phyloP scores from a whole-genome alignment of 352 stramenopile genomes.

The Phytophthora chlamydospora region DNA sequence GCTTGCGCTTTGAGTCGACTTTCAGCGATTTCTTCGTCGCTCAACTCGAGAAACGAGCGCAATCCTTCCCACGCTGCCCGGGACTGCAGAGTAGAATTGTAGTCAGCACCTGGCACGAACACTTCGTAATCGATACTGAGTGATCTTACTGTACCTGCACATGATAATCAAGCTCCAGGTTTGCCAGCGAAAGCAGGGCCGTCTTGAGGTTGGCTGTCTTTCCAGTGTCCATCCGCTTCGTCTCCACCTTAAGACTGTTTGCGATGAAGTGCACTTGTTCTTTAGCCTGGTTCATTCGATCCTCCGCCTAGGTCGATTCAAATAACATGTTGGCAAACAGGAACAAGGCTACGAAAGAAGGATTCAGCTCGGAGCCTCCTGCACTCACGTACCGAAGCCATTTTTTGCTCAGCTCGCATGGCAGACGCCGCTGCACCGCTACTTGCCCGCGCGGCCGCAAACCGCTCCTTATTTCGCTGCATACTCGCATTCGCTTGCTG shows the following conservation, averaged over 20 bases:
- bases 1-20: slow-evolving; percentile 57
- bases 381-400: slow-evolving; percentile 64
- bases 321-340: slow-evolving; percentile 3
- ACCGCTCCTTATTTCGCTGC: slow-evolving; percentile 90
- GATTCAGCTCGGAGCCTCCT: background rate
- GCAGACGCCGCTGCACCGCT: slow-evolving; percentile 84
- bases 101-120: slow-evolving; percentile 10
- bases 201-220: slow-evolving; percentile 83
- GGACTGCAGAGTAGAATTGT: slow-evolving; percentile 40
- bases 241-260: slow-evolving; percentile 86
- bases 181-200: slow-evolving; percentile 76
- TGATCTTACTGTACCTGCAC: slow-evolving; percentile 64
- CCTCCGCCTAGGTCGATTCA: slow-evolving; percentile 56
- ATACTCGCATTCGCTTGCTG: slow-evolving; percentile 90
- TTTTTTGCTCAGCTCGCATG: slow-evolving; percentile 89
- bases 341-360: background rate
- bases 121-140: background rate
- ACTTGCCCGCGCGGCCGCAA: slow-evolving; percentile 82
- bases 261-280: slow-evolving; percentile 91
- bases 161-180: slow-evolving; percentile 84
- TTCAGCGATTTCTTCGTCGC: slow-evolving; percentile 58
- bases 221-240: slow-evolving; percentile 81
- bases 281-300: slow-evolving; percentile 86
- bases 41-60: slow-evolving; percentile 65
- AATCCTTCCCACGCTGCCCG: slow-evolving; percentile 77